Evolutionary conservation across 495 filamentous ascomycete genomes (phyloP).

Genomic region (Tuber aestivum): DNA sequence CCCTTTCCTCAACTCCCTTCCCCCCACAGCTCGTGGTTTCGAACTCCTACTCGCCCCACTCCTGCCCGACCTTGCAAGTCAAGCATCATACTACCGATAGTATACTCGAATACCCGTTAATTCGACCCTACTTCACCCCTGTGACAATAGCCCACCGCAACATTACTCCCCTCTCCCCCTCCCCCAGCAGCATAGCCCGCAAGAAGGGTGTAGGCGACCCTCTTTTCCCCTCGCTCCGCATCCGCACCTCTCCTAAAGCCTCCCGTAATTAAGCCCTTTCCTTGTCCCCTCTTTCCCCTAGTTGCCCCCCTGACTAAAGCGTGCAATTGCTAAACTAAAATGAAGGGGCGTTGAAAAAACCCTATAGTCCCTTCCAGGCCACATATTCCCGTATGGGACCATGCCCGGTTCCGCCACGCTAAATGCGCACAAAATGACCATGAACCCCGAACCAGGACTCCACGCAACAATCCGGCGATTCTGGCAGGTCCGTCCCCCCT

Average conservation of each 20-base stretch:
- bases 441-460: neutral
- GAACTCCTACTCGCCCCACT: neutral
- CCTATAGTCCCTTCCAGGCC: neutral
- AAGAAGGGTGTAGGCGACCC: neutral
- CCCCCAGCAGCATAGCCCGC: neutral
- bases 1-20: neutral
- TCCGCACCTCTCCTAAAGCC: neutral
- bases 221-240: neutral
- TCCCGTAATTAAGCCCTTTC: neutral
- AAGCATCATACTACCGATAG: too few relatives aligned
- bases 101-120: neutral
- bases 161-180: neutral
- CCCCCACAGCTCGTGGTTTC: neutral
- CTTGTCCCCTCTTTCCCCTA: neutral
- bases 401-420: constrained; percentile 31
- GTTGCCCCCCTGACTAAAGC: neutral
- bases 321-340: constrained; percentile 1
- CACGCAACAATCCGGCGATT: constrained; percentile 20
- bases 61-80: neutral
- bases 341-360: neutral
- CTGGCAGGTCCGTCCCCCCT: constrained; percentile 25
- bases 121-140: neutral
- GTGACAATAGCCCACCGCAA: neutral
- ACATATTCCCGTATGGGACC: neutral
- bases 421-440: constrained; percentile 20